Evolutionary conservation across 345 rosid genomes (phyloP).

Genomic region (Gossypium arboreum): DNA sequence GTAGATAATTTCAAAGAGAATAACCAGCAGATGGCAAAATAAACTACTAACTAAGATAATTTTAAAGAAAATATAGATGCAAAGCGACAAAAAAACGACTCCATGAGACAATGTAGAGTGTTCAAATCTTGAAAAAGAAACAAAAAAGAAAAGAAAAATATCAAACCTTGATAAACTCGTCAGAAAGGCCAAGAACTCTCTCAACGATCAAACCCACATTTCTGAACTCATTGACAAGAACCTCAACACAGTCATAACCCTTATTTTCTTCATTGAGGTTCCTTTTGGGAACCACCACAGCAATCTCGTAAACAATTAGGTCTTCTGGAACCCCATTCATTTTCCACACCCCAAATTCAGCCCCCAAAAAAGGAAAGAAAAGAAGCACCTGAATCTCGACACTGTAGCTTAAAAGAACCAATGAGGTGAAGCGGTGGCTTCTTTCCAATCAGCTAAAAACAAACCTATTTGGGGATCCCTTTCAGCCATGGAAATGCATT

Average conservation of each 20-base stretch:
- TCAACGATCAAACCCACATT: conserved; percentile 62
- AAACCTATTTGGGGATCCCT: not conserved
- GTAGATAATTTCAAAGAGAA: not conserved
- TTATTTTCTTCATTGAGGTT: conserved; percentile 35
- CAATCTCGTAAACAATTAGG: conserved; percentile 56
- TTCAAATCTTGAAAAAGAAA: conserved; percentile 1
- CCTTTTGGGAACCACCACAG: conserved; percentile 63
- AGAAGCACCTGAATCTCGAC: conserved; percentile 8
- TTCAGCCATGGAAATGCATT: conserved; percentile 1
- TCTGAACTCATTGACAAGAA: conserved; percentile 54
- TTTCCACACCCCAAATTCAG: conserved; percentile 21
- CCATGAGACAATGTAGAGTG: not conserved
- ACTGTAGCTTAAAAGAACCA: conserved; percentile 8
- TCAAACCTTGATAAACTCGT: conserved; percentile 74
- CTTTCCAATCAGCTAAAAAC: not conserved
- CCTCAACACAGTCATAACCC: conserved; percentile 51
- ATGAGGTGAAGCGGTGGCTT: not conserved
- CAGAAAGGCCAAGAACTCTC: conserved; percentile 60
- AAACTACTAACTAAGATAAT: not conserved
- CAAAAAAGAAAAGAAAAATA: not conserved
- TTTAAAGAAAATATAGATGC: not conserved
- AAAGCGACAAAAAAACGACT: not conserved
- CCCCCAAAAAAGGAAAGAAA: conserved; percentile 12
- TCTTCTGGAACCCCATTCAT: conserved; percentile 59
- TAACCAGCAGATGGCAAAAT: conserved; percentile 2